Conservation (phyloP, 805 yeast genomes). For the Ogataea methylovora region DNA sequence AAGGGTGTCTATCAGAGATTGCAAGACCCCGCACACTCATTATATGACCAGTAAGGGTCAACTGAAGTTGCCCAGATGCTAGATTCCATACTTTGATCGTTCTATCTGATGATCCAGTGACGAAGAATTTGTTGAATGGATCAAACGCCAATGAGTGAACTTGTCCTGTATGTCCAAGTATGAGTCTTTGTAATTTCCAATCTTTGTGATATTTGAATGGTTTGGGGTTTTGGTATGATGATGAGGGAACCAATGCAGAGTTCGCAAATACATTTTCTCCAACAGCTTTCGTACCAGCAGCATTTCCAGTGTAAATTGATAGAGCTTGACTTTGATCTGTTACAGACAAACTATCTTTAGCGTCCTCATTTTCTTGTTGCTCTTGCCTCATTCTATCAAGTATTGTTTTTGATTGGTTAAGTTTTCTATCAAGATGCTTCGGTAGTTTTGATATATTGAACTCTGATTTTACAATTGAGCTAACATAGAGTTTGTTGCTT, state of each 20-base stretch:
- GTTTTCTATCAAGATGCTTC: slow-evolving; percentile 7
- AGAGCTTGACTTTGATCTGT: not conserved
- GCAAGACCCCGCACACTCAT: slow-evolving; percentile 80
- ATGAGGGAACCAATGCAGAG: slow-evolving; percentile 16
- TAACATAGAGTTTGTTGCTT: slow-evolving; percentile 6
- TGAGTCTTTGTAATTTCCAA: slow-evolving; percentile 68
- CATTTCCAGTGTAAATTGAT: not conserved
- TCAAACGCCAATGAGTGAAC: slow-evolving; percentile 77
- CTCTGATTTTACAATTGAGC: slow-evolving; percentile 6
- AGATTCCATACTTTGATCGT: slow-evolving; percentile 91
- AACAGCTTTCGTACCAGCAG: not conserved
- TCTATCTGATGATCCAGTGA: slow-evolving; percentile 83
- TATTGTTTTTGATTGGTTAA: slow-evolving; percentile 5
- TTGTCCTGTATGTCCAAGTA: slow-evolving; percentile 93
- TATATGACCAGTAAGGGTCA: slow-evolving; percentile 83
- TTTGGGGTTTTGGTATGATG: slow-evolving; percentile 3
- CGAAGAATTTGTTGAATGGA: slow-evolving; percentile 86
- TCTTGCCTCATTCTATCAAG: slow-evolving; percentile 13
- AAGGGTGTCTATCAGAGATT: slow-evolving; percentile 72
- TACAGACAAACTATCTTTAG: slow-evolving; percentile 1
- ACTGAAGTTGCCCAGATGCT: slow-evolving; percentile 57
- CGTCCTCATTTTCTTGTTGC: not conserved
- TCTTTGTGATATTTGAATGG: slow-evolving; percentile 41
- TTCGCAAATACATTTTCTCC: slow-evolving; percentile 18
- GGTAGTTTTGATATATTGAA: slow-evolving; percentile 9